Evolutionary conservation across 169 alveolate genomes (phyloP).

Genomic region (Theileria sp.): DNA sequence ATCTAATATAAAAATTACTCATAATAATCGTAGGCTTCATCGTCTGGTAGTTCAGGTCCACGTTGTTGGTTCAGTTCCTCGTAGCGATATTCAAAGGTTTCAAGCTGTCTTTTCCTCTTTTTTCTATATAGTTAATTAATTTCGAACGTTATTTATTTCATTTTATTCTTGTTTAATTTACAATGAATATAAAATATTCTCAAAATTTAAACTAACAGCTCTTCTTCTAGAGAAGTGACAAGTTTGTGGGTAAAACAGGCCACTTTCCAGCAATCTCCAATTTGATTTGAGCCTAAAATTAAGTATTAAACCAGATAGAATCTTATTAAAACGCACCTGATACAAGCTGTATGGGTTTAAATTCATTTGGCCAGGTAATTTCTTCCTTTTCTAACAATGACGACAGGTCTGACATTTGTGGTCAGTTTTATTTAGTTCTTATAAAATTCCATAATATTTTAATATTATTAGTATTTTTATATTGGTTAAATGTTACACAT

Average conservation of each 20-base stretch:
- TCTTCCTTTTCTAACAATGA: conserved; percentile 12
- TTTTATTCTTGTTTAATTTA: neutral
- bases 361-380: conserved; percentile 17
- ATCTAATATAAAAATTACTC: neutral
- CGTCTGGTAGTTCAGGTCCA: neutral
- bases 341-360: conserved; percentile 8
- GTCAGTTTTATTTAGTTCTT: neutral
- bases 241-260: conserved; percentile 7
- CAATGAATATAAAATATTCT: neutral
- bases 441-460: neutral
- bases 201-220: conserved; percentile 15
- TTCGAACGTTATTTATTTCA: neutral
- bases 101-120: neutral
- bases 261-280: conserved; percentile 35
- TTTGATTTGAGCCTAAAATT: conserved; percentile 18
- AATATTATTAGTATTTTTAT: neutral
- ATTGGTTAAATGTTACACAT: neutral
- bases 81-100: neutral
- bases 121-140: neutral
- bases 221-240: neutral
- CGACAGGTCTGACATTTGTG: conserved; percentile 11
- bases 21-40: neutral
- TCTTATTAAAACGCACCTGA: conserved; percentile 1
- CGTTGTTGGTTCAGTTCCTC: neutral
- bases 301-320: neutral